These are phyloP conservation scores for Globisporangium paddicum DNA, from an alignment of 352 stramenopile genomes.

Conservation along the genomic window DNA sequence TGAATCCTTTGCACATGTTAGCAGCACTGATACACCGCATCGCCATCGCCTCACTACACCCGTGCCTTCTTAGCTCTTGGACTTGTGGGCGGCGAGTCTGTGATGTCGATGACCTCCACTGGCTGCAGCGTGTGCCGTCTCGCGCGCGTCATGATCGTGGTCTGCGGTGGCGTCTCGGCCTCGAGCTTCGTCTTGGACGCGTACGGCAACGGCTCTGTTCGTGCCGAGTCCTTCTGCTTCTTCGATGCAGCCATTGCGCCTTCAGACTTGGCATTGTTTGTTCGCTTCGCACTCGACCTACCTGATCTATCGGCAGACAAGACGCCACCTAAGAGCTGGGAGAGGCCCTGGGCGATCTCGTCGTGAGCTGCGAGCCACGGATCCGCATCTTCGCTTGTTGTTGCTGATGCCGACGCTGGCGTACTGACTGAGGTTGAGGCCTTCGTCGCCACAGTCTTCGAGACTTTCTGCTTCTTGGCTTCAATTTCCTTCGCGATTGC, in stretches of 20 bases:
- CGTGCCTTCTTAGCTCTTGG: neutral
- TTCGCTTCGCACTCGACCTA: neutral
- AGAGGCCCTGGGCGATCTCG: constrained; percentile 3
- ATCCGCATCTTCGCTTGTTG: neutral
- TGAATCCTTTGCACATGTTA: too few relatives aligned
- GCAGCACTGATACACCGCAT: neutral
- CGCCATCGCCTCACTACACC: too few relatives aligned
- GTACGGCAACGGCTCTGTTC: neutral
- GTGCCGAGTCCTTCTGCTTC: neutral
- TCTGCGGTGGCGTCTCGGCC: neutral
- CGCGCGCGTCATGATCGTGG: neutral
- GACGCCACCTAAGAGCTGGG: neutral
- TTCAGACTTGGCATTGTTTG: neutral
- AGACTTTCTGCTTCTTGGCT: neutral
- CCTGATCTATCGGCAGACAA: neutral
- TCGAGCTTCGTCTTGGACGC: constrained; percentile 4
- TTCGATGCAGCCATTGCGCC: neutral
- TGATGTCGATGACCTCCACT: neutral
- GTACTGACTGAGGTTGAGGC: neutral
- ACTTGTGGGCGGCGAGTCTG: neutral
- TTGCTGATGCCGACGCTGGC: neutral
- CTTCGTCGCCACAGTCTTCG: too few relatives aligned
- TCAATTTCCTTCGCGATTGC: neutral
- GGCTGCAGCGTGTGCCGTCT: neutral
- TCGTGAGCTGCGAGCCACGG: constrained; percentile 9